phyloP scores from a whole-genome alignment of 768 basidiomycete genomes.

The Podaxis sp. region DNA sequence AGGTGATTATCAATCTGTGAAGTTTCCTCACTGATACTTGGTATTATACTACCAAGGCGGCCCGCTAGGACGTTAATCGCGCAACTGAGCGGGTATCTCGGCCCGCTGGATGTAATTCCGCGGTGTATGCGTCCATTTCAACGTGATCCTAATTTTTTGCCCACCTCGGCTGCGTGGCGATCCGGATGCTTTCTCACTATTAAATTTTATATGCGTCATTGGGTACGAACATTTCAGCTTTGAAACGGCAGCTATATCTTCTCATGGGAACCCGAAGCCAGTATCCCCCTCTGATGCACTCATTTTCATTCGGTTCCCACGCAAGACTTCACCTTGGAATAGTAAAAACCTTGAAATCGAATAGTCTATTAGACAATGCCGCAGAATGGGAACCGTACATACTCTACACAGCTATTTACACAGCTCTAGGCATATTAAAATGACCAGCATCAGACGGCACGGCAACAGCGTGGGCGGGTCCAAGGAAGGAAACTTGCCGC shows the following conservation, averaged over 20 bases:
- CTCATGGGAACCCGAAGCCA: background rate
- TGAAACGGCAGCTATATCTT: background rate
- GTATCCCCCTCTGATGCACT: background rate
- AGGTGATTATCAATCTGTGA: constrained; percentile 1
- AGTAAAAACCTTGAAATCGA: background rate
- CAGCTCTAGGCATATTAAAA: background rate
- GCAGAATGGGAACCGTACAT: background rate
- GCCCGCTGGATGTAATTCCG: background rate
- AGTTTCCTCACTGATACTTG: background rate
- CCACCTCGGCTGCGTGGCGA: background rate
- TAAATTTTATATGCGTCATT: no score
- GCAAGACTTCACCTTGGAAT: background rate
- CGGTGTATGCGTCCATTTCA: background rate
- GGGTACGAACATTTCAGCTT: no score
- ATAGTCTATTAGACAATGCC: background rate
- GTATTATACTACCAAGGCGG: background rate
- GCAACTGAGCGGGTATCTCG: background rate
- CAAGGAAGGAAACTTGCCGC: background rate
- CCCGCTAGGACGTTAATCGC: background rate
- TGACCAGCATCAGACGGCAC: background rate
- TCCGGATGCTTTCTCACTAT: no score
- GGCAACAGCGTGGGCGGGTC: background rate
- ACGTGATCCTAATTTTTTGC: background rate
- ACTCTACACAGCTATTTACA: background rate
- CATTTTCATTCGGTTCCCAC: background rate